Conservation (phyloP, 805 yeast genomes). For the Clavispora carvajalis region DNA sequence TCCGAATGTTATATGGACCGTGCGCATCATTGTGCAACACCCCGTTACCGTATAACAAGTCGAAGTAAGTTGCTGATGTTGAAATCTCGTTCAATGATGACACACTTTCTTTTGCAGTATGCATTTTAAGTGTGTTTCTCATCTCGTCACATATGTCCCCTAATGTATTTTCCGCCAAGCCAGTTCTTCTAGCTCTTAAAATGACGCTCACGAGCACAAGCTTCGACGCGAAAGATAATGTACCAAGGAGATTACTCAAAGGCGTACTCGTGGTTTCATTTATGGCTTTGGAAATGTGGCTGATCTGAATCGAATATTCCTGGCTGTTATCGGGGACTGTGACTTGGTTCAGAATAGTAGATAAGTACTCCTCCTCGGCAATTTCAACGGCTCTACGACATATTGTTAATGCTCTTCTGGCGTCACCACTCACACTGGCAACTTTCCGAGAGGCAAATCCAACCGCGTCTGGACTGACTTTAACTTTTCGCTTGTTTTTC, state of each 20-base stretch:
- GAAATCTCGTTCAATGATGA: conserved; percentile 15
- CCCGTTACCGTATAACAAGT: conserved; percentile 24
- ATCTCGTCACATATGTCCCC: conserved; percentile 81
- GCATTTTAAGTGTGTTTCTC: conserved; percentile 43
- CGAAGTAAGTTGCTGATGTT: conserved; percentile 9
- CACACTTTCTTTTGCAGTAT: conserved; percentile 25
- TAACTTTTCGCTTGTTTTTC: conserved; percentile 37
- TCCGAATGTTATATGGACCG: conserved; percentile 39
- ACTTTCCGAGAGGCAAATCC: conserved; percentile 91
- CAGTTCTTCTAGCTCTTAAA: conserved; percentile 58
- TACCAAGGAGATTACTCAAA: conserved; percentile 48
- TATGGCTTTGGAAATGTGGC: conserved; percentile 74
- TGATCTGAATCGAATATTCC: conserved; percentile 55
- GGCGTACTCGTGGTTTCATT: conserved; percentile 77
- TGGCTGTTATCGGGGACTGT: conserved; percentile 27
- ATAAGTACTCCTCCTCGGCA: conserved; percentile 60
- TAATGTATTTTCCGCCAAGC: conserved; percentile 62
- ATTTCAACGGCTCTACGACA: conserved; percentile 86
- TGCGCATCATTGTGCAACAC: conserved; percentile 12
- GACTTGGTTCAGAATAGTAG: conserved; percentile 15
- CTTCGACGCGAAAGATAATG: conserved; percentile 65
- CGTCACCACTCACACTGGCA: conserved; percentile 96
- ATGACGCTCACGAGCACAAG: conserved; percentile 66
- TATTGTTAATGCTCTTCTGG: conserved; percentile 83
- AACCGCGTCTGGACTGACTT: conserved; percentile 65